Base-by-base conservation (phyloP, 345 rosid species). In the Tarenaya hassleriana region DNA sequence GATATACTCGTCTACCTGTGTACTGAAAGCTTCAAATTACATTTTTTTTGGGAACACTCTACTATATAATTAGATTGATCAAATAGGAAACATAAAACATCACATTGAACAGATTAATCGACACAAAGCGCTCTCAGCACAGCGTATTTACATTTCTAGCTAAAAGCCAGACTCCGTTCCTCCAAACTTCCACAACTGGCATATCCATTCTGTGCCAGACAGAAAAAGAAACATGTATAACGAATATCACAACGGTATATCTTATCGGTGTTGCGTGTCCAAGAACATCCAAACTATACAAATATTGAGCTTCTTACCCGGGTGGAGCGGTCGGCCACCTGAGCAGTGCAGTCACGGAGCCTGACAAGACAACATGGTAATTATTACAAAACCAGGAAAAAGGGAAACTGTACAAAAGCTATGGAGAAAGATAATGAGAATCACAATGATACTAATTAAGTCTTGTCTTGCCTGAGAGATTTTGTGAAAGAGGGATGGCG, bases 251-350 rank as follows among this genome's bases (percentile, higher is more conserved):
- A 38, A 24, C 32, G 33, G 4, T 19, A 32, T 11, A 32, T 44
- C 17, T 32, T 9, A 29, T 38, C 35, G 40, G 1, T 12, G 29
- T 50, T 41, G 13, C 32, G 41, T 13, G 10, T 42, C 9, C 21
- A 21, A 24, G 24, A 50, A 8, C 38, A 29, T 19, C 17, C 44
- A 59, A 34, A 67, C 10, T 3, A 37, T 37, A 13, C 41, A 37
- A 37, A 37, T 13, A 37, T 37, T 3, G n/a, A 19, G 35, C 49
- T 40, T 47, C 74, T 68, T 72, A 89, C 95, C 88, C 90, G 15
- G 81, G 64, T 64, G 94, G 90, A 70, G 97, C 94, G 34, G 94
- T 86, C 62, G 97, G 97, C 95, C 94, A 86, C 58, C 94, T 73
- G 67, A 89, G 66, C 74, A 89, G 60, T 17, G 89, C 95, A 61